These are phyloP conservation scores for Hypoxylon trugodes DNA, from an alignment of 495 filamentous ascomycete species.

Conservation along the genomic window DNA sequence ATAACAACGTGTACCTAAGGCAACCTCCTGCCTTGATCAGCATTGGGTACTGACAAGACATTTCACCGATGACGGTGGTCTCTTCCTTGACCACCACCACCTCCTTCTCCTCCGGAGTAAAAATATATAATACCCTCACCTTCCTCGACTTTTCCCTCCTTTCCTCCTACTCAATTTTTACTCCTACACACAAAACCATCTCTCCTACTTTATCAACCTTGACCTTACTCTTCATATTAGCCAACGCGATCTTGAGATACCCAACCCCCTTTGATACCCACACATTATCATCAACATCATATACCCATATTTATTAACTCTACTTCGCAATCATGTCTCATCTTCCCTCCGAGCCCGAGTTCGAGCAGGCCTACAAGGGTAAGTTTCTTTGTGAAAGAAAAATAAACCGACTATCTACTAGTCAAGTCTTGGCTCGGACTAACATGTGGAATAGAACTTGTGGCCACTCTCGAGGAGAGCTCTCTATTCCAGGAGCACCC, in stretches of 20 bases:
- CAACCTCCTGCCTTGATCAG: constrained; percentile 16
- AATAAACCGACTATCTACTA: neutral
- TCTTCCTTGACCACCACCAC: neutral
- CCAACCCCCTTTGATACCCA: constrained; percentile 23
- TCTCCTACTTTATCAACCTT: neutral
- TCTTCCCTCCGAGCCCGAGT: constrained; percentile 90
- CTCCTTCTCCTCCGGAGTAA: constrained; percentile 3
- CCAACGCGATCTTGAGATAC: constrained; percentile 13
- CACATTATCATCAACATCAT: neutral
- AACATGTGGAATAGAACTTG: constrained; percentile 72
- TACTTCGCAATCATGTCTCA: constrained; percentile 72
- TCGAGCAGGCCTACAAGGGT: constrained; percentile 99
- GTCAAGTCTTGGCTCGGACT: constrained; percentile 1
- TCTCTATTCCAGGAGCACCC: constrained; percentile 92
- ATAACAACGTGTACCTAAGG: constrained; percentile 9
- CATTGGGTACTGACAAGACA: neutral
- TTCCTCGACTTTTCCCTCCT: constrained; percentile 8
- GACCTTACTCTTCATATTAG: neutral
- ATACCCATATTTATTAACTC: constrained; percentile 11
- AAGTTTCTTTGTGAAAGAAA: too few species aligned
- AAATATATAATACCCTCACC: constrained; percentile 30
- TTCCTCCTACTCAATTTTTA: too few species aligned
- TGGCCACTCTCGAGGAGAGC: constrained; percentile 90
- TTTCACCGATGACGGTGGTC: constrained; percentile 42
- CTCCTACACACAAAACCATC: too few species aligned